Evolutionary conservation across 306 rosid species (phyloP).

Genomic region (Fragaria ananassa): DNA sequence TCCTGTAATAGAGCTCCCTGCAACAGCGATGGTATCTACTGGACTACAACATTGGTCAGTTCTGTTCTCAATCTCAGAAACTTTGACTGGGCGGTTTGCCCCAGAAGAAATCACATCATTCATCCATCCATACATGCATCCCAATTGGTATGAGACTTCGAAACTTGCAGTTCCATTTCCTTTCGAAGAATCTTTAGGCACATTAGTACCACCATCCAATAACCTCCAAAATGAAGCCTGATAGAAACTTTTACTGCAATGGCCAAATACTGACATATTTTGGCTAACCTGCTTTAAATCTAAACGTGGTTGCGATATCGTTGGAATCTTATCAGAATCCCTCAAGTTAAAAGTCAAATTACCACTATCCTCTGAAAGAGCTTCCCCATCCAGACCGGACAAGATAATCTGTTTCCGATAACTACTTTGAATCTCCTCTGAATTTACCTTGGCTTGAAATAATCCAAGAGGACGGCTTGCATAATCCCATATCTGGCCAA

Average conservation of each 20-base stretch:
- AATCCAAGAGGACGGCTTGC: constrained; percentile 59
- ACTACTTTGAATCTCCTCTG: constrained; percentile 31
- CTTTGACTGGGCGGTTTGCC: constrained; percentile 26
- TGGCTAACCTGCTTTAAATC: constrained; percentile 41
- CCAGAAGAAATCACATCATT: constrained; percentile 27
- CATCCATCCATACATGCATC: constrained; percentile 49
- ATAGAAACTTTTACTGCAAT: constrained; percentile 31
- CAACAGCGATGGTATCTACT: constrained; percentile 7
- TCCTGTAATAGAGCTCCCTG: constrained; percentile 28
- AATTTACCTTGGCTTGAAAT: constrained; percentile 35
- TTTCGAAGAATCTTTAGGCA: constrained; percentile 33
- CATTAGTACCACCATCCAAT: constrained; percentile 22
- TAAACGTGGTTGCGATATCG: constrained; percentile 31
- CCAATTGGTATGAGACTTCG: constrained; percentile 39
- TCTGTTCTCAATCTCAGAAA: constrained; percentile 32
- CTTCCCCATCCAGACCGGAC: constrained; percentile 29
- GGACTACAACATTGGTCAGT: constrained; percentile 21
- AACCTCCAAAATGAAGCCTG: constrained; percentile 49
- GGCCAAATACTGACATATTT: constrained; percentile 45
- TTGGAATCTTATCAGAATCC: constrained; percentile 26
- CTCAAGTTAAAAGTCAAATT: constrained; percentile 27
- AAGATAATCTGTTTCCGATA: constrained; percentile 33
- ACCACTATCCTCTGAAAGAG: constrained; percentile 32
- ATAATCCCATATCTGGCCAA: constrained; percentile 67
- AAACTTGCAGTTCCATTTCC: constrained; percentile 38